Conservation (phyloP, 192 early-diverging fungal genomes). For the Backusella parvicylindrica region DNA sequence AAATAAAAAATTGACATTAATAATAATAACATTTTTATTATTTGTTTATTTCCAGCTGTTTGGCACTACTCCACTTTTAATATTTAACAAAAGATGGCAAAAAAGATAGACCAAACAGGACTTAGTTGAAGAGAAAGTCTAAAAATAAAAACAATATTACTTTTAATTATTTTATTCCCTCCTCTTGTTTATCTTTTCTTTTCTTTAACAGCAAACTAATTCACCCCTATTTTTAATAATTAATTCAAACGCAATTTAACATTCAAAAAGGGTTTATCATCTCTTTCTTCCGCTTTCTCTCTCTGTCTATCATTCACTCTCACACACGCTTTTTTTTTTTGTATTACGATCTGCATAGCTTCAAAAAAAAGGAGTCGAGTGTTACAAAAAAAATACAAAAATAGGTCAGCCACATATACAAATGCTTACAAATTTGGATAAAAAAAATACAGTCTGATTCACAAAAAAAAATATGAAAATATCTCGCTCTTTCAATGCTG, state of each 20-base stretch:
- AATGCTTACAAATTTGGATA: neutral
- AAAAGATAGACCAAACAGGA: neutral
- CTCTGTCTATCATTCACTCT: neutral
- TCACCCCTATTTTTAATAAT: conserved; percentile 3
- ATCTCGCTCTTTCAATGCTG: neutral
- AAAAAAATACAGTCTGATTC: neutral
- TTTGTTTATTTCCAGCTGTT: neutral
- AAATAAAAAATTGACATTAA: neutral
- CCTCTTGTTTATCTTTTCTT: neutral
- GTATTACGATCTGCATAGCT: neutral
- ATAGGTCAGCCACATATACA: neutral
- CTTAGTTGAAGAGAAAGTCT: neutral
- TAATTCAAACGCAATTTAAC: neutral
- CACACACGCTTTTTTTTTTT: neutral
- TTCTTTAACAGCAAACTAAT: neutral
- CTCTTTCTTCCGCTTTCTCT: neutral
- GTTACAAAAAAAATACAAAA: neutral
- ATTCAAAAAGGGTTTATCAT: neutral
- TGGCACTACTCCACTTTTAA: neutral
- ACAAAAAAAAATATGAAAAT: neutral
- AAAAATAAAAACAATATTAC: neutral
- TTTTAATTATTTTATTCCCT: neutral
- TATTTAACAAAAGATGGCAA: neutral
- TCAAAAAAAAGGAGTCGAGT: neutral
- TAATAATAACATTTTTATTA: too few relatives aligned